These are phyloP conservation scores for Gonapodya prolifera DNA, from an alignment of 192 early-diverging fungal species.

Conservation along the genomic window DNA sequence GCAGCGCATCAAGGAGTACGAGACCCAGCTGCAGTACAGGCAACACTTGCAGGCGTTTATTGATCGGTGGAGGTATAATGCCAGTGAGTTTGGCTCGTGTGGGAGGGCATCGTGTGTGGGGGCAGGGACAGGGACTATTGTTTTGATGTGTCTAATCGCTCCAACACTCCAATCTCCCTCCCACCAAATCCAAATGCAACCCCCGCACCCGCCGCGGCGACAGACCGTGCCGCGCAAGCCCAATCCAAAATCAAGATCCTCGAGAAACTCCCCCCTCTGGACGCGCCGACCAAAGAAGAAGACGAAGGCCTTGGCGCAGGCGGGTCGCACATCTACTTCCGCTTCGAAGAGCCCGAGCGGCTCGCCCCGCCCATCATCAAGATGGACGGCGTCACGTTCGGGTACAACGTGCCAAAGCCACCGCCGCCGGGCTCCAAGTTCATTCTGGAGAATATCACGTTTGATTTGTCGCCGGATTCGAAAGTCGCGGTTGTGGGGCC, in stretches of 20 bases:
- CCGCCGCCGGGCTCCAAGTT: conserved; percentile 10
- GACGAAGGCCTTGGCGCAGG: conserved; percentile 46
- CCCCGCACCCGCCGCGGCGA: neutral
- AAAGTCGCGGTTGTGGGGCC: conserved; percentile 98
- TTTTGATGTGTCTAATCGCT: neutral
- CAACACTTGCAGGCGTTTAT: conserved; percentile 96
- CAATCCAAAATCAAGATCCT: conserved; percentile 97
- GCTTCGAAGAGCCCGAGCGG: conserved; percentile 85
- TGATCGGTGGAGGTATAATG: conserved; percentile 98
- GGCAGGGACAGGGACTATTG: too few species aligned
- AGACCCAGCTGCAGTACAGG: conserved; percentile 86
- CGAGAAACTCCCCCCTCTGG: conserved; percentile 87
- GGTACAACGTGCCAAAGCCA: conserved; percentile 56
- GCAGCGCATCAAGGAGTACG: conserved; percentile 87
- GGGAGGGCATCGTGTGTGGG: too few species aligned
- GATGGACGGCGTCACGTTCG: conserved; percentile 83
- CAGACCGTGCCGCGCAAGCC: conserved; percentile 61
- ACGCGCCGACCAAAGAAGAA: conserved; percentile 58
- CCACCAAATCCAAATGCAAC: neutral
- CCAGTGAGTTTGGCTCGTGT: conserved; percentile 58
- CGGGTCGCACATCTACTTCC: conserved; percentile 62
- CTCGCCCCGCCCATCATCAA: conserved; percentile 94
- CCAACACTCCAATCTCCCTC: neutral
- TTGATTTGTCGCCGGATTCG: conserved; percentile 94
- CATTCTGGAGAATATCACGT: conserved; percentile 74